These are phyloP conservation scores for Odontarrhena argentea DNA, from an alignment of 345 rosid genomes.

Conservation along the genomic window DNA sequence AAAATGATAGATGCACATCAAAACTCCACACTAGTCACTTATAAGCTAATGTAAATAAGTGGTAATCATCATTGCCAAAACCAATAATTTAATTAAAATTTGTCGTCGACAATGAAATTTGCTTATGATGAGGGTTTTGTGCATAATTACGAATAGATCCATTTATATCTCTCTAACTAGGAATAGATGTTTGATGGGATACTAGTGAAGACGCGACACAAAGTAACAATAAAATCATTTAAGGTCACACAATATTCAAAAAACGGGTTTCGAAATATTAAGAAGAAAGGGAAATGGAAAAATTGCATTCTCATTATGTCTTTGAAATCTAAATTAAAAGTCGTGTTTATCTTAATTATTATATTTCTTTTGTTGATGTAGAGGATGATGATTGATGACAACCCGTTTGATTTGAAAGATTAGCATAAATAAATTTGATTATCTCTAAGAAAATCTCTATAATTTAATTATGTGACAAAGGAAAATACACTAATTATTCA, in stretches of 20 bases:
- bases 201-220: conserved; percentile 40
- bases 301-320: conserved; percentile 39
- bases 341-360: conserved; percentile 31
- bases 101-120: conserved; percentile 36
- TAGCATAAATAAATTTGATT: conserved; percentile 20
- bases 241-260: conserved; percentile 16
- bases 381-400: conserved; percentile 35
- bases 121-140: conserved; percentile 44
- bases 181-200: conserved; percentile 45
- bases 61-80: conserved; percentile 35
- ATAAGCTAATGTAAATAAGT: neutral
- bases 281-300: conserved; percentile 9
- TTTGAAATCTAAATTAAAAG: conserved; percentile 40
- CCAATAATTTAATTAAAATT: conserved; percentile 11
- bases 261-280: conserved; percentile 20
- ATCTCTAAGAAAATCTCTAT: conserved; percentile 6
- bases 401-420: conserved; percentile 41
- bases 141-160: conserved; percentile 29
- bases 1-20: conserved; percentile 18
- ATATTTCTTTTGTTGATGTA: conserved; percentile 27
- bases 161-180: conserved; percentile 31
- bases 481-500: conserved; percentile 26
- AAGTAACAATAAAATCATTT: conserved; percentile 22
- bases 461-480: conserved; percentile 2
- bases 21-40: conserved; percentile 17